Evolutionary conservation across 306 rosid genomes (phyloP), one percentile per base, ranked within the genome.

Genomic region (Gastrolobium villosum): DNA sequence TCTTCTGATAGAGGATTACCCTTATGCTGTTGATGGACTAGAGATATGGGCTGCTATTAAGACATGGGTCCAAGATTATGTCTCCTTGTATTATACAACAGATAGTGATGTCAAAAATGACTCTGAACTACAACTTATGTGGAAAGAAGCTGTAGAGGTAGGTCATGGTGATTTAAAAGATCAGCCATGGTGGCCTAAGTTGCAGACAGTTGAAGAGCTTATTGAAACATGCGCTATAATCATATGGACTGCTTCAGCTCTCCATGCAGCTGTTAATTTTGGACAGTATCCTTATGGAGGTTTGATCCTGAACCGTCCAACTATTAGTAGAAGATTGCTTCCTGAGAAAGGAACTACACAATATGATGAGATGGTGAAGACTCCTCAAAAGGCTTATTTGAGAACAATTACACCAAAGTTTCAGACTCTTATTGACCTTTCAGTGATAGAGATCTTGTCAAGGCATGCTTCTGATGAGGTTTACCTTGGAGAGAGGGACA

Each of bases 211-310:
- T 1, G 79, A 73, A 54, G 96, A 89, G 75, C 69, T 93, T 14
- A 56, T 86, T 7, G 86, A 93, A 76, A 37, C 86, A 7, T 90
- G 93, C 84, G 77, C 90, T 8, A 90, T 76, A 11, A 80, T 90
- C 75, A 84, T 90, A 77, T 93, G 95, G 91, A 89, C 83, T 10
- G 91, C 87, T 63, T 93, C 96, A 0, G 96, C 96, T 0, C 86
- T 87, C 7, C 97, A 93, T 34, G 97, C 97, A 2, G 97, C 96
- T 1, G 84, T 92, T 49, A 93, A 90, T 65, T 93, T 90, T 8
- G 97, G 96, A 45, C 97, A 90, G 40, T 93, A 90, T 40, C 89
- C 97, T 30, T 90, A 81, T 34, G 97, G 92, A 3, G 97, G 96
- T 34, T 86, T 79, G 3, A 76, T 88, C 2, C 84, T 88, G 35